Percentiles rank a stretch among this genome's conserved stretches.
Conservation (phyloP, 352 stramenopile genomes). For the Peronospora farinosa region DNA sequence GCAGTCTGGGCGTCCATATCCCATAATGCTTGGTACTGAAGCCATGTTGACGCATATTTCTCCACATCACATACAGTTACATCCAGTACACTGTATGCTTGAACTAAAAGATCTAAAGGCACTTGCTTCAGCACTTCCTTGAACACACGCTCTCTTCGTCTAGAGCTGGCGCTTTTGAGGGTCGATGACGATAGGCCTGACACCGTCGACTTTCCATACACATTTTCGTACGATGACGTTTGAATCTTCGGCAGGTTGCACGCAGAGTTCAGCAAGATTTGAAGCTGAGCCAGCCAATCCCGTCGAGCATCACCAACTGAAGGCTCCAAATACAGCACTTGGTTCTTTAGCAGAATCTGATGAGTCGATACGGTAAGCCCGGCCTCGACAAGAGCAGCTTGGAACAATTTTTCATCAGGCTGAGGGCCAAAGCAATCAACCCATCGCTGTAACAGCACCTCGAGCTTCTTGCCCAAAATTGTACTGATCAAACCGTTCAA, state of each 20-base stretch:
- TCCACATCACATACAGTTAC: slow-evolving; percentile 78
- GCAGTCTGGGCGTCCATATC: slow-evolving; percentile 95
- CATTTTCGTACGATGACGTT: slow-evolving; percentile 82
- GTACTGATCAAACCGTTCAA: slow-evolving; percentile 84
- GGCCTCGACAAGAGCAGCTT: slow-evolving; percentile 38
- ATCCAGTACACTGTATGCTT: slow-evolving; percentile 75
- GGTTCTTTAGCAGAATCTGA: slow-evolving; percentile 95
- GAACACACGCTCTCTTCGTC: slow-evolving; percentile 62
- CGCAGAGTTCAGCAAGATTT: slow-evolving; percentile 91
- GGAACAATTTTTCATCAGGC: slow-evolving; percentile 55
- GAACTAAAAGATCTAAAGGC: slow-evolving; percentile 55
- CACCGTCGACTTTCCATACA: slow-evolving; percentile 67
- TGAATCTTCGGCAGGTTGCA: slow-evolving; percentile 90
- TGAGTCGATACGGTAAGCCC: slow-evolving; percentile 56
- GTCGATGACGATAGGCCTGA: slow-evolving; percentile 53
- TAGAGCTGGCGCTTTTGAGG: slow-evolving; percentile 49
- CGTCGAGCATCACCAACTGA: slow-evolving; percentile 90
- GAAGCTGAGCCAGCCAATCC: slow-evolving; percentile 87
- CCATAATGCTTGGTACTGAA: slow-evolving; percentile 98
- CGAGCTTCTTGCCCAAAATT: slow-evolving; percentile 80
- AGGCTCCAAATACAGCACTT: slow-evolving; percentile 94
- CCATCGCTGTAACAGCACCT: slow-evolving; percentile 58
- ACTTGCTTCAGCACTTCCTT: slow-evolving; percentile 62
- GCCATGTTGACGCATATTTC: slow-evolving; percentile 93
- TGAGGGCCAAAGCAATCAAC: slow-evolving; percentile 56